Evolutionary conservation across 2,329 filamentous ascomycete species (phyloP), one percentile per base, ranked within the genome.

Genomic region (Lachnum nothofagi): DNA sequence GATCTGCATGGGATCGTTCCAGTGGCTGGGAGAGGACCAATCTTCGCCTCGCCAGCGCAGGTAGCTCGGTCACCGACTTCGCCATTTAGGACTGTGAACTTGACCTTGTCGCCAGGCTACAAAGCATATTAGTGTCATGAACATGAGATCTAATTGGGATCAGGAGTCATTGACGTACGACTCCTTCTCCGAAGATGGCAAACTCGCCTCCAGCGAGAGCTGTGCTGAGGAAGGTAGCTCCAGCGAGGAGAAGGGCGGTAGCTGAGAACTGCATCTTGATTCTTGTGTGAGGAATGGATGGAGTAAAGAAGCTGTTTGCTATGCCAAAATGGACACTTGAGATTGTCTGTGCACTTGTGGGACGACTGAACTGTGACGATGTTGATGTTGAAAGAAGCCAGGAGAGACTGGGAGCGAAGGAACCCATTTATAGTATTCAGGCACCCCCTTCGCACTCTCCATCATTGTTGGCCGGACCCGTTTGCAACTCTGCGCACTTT

Each of bases 181-280:
- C 16, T 14, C 19, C 43, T 5, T 35, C 37, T 25, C 42, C 42
- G n/a, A n/a, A 34, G 34, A 55, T 51, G 16, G 44, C 24, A 29
- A 48, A 55, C 27, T 53, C 42, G n/a, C 52, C 49, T 25, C 49
- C 49, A 12, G 40, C 51, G 10, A 43, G 22, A 9, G 46, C 27
- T 16, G 46, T 23, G 22, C 33, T 31, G 33, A 46, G 12, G 20
- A 55, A 42, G 19, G 48, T 29, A 14, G 48, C 43, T 27, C 42
- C 42, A n/a, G 46, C 22, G 42, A 53, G 38, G 45, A 49, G 27
- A 24, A 43, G 29, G 40, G 43, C 41, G 34, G 46, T 23, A 8
- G 42, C 39, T 45, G 42, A 35, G 49, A 54, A 54, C 33, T 54
- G 47, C 49, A 54, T 54, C 25, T 46, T 50, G 45, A 24, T 23